Percentiles rank a stretch among this genome's conserved stretches.
phyloP scores from a whole-genome alignment of 768 basidiomycete genomes.

The Sutorius australiensis region DNA sequence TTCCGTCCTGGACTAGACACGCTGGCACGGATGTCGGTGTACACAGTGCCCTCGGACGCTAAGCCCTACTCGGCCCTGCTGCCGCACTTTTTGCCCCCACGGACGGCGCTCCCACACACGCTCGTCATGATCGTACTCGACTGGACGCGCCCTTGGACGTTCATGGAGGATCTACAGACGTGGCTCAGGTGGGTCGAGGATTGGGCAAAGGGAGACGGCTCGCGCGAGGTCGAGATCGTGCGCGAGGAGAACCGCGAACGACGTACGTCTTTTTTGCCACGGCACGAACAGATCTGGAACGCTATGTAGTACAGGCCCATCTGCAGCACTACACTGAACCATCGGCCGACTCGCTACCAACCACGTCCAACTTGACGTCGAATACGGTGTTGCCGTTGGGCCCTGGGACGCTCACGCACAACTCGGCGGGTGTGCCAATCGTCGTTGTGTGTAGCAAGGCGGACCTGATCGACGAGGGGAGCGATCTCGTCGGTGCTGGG shows the following conservation, averaged over 20 bases:
- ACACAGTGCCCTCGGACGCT: constrained; percentile 83
- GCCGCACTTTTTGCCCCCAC: constrained; percentile 76
- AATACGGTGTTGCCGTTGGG: constrained; percentile 78
- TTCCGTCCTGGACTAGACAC: constrained; percentile 52
- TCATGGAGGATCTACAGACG: constrained; percentile 75
- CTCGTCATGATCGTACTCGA: constrained; percentile 84
- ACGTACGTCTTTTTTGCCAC: constrained; percentile 46
- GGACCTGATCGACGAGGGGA: constrained; percentile 83
- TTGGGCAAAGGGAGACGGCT: constrained; percentile 67
- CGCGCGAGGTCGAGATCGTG: constrained; percentile 68
- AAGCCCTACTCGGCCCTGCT: constrained; percentile 65
- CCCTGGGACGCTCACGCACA: constrained; percentile 82
- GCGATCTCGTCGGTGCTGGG: constrained; percentile 63
- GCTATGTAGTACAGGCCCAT: constrained; percentile 70
- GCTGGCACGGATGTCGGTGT: constrained; percentile 84
- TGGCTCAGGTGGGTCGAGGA: constrained; percentile 87
- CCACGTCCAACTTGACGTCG: constrained; percentile 55
- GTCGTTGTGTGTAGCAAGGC: constrained; percentile 91
- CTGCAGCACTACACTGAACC: constrained; percentile 90
- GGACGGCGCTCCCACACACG: constrained; percentile 61
- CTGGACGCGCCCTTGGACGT: constrained; percentile 94
- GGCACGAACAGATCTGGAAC: not conserved
- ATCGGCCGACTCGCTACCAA: constrained; percentile 58
- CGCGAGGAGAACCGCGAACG: constrained; percentile 81
- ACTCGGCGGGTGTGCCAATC: constrained; percentile 80